phyloP scores from a whole-genome alignment of 345 rosid species.

The Hibiscus syriacus region DNA sequence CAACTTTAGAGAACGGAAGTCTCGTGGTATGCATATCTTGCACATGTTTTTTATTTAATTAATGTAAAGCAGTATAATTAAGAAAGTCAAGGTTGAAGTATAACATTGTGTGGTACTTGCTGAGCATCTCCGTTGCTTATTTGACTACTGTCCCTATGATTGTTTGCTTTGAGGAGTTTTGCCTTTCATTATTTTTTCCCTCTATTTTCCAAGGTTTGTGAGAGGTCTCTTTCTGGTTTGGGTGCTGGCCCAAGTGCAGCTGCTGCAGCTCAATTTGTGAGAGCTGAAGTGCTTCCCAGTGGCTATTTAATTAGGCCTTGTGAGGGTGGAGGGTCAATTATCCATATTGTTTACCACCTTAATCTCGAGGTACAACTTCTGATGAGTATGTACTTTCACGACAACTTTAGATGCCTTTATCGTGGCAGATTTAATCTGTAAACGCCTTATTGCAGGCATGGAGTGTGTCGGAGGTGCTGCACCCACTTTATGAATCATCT shows the following conservation, averaged over 20 bases:
- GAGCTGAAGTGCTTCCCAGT: constrained; percentile 97
- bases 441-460: constrained; percentile 52
- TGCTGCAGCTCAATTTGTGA: constrained; percentile 80
- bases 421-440: background rate
- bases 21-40: constrained; percentile 62
- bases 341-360: constrained; percentile 93
- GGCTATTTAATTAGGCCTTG: constrained; percentile 95
- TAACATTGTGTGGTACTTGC: background rate
- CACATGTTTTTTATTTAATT: background rate
- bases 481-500: constrained; percentile 93
- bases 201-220: constrained; percentile 59
- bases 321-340: constrained; percentile 98
- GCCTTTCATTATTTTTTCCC: background rate
- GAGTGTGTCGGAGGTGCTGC: constrained; percentile 97
- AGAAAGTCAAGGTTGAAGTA: background rate
- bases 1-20: constrained; percentile 91
- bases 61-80: background rate
- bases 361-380: constrained; percentile 66
- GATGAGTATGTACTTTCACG: background rate
- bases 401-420: background rate
- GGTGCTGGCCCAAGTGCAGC: constrained; percentile 86
- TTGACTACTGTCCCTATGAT: background rate
- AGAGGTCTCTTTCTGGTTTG: constrained; percentile 95
- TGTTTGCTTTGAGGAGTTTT: background rate
- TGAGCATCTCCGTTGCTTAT: background rate